Evolutionary conservation across 495 filamentous ascomycete species (phyloP), one percentile per base, ranked within the genome.

Genomic region (Penicillium angulare): DNA sequence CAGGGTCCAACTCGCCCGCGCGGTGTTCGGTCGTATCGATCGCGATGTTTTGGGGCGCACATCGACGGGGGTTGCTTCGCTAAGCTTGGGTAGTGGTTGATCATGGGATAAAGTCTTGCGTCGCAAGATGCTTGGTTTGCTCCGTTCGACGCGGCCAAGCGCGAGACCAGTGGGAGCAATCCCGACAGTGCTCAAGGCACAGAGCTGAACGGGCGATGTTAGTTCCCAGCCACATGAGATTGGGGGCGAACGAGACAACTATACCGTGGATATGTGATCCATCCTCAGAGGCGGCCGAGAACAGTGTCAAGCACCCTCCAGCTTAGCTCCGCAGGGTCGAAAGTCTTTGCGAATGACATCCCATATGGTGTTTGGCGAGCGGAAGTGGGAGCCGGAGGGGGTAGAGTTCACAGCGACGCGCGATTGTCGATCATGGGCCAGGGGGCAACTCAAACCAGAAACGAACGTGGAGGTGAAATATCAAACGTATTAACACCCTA

Each of bases 171-270:
- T 77, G 38, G 83, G 76, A 54, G 85, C 84, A 53, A 85, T 79
- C 66, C 81, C 83, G 65, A 87, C 75, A 48, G 85, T 86, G 74
- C 83, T 81, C 58, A 83, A 70, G 56, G 85, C 85, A 84, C 85
- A 87, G 32, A 88, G 77, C 85, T 88, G 63, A 61, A 7, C 6
- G 7, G 27, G 24, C 6, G 15, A 23, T 23, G 32, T 57, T 42
- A 59, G 57, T 53, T 2, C 20, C 8, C 3, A 38, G 15, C 32
- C 20, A 15, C 17, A 21, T 20, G 12, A 24, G 34, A 42, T 7
- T 38, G 20, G 13, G 22, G 36, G 22, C 17, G 32, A 22, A 12
- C 26, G 21, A 3, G 9, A 26, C n/a, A n/a, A n/a, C n/a, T n/a
- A 68, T 63, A 78, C 73, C 15, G 72, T 78, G 43, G 75, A 75